Percentiles rank a stretch among this genome's conserved stretches.
Conservation (phyloP, 2,329 filamentous ascomycete species). For the Pseudogymnoascus sp. region DNA sequence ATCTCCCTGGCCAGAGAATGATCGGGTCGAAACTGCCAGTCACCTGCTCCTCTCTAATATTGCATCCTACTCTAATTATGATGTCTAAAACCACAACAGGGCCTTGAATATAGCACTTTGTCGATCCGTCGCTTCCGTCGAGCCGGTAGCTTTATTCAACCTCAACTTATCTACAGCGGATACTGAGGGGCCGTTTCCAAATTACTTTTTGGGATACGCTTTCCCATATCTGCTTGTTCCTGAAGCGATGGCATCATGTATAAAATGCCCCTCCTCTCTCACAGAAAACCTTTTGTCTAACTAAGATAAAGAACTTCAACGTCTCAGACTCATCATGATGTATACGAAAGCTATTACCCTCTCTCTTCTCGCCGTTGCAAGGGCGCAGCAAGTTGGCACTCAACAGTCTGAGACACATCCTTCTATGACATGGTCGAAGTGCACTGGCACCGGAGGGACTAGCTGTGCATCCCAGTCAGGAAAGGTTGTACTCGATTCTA, state of each 20-base stretch:
- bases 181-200: neutral
- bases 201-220: neutral
- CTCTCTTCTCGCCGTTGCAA: slow-evolving; percentile 36
- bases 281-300: neutral
- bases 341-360: neutral
- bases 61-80: neutral
- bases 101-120: neutral
- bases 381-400: slow-evolving; percentile 43
- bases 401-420: slow-evolving; percentile 42
- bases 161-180: neutral
- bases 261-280: neutral
- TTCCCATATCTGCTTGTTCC: neutral
- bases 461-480: slow-evolving; percentile 41
- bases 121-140: neutral
- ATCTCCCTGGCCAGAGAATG: neutral
- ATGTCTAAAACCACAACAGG: neutral
- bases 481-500: slow-evolving; percentile 46
- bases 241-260: neutral
- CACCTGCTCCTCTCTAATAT: neutral
- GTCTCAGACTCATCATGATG: neutral
- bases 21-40: neutral
- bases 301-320: neutral
- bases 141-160: neutral
- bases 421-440: slow-evolving; percentile 44
- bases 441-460: slow-evolving; percentile 34